phyloP scores from a whole-genome alignment of 2,329 filamentous ascomycete species.

The Ceratocystis destructans region DNA sequence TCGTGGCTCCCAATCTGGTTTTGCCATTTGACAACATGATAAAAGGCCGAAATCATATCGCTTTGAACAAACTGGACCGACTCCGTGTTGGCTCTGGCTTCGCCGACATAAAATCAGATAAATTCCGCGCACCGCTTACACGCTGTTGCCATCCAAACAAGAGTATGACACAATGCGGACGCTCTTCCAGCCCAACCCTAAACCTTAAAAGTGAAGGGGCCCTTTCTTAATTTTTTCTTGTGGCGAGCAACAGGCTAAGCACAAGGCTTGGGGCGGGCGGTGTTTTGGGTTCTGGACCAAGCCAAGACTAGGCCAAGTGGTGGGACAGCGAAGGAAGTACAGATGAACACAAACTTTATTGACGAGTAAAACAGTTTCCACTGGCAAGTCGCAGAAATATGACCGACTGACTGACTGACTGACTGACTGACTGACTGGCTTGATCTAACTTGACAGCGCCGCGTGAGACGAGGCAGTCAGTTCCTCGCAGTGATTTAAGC shows the following conservation, averaged over 20 bases:
- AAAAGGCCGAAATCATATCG: too few relatives aligned
- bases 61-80: too few relatives aligned
- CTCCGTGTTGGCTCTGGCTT: neutral
- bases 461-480: neutral
- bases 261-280: neutral
- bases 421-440: neutral
- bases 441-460: too few relatives aligned
- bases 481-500: neutral
- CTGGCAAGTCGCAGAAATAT: neutral
- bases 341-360: neutral
- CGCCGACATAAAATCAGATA: neutral
- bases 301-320: neutral
- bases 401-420: neutral
- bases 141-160: neutral
- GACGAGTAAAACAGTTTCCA: neutral
- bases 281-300: neutral
- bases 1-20: too few relatives aligned
- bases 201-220: neutral
- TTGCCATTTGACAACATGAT: too few relatives aligned
- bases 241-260: neutral
- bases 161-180: neutral
- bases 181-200: neutral
- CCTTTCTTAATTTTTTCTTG: neutral
- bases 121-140: neutral
- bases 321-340: neutral